Conservation (phyloP, 2,329 filamentous ascomycete species). For the Elsinoe fawcettii region DNA sequence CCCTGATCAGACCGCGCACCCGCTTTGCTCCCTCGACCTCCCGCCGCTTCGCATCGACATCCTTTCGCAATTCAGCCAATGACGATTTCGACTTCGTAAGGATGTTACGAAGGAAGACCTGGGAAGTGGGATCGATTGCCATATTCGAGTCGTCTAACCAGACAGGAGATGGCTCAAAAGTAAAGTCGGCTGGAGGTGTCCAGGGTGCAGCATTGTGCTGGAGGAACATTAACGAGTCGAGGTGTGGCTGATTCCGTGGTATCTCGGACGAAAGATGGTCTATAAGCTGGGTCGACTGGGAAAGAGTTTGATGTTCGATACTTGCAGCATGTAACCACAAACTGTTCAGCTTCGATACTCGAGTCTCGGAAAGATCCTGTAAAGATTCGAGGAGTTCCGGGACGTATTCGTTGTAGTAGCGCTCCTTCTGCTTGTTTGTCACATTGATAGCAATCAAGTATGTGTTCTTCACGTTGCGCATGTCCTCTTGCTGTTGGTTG, state of each 20-base stretch:
- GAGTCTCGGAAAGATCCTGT: conserved; percentile 87
- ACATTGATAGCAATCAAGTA: conserved; percentile 95
- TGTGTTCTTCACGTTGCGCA: conserved; percentile 98
- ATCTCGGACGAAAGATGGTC: conserved; percentile 72
- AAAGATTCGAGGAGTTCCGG: conserved; percentile 62
- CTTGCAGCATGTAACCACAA: conserved; percentile 75
- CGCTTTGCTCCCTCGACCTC: conserved; percentile 75
- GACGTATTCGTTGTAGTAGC: conserved; percentile 94
- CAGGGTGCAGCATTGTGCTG: conserved; percentile 75
- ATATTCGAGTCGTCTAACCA: conserved; percentile 93
- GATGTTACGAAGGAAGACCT: conserved; percentile 85
- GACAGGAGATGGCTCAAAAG: conserved; percentile 88
- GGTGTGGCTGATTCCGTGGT: conserved; percentile 72
- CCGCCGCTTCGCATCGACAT: conserved; percentile 75
- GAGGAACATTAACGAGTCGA: conserved; percentile 98
- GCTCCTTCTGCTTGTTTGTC: conserved; percentile 94
- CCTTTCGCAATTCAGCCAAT: conserved; percentile 68
- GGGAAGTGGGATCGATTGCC: conserved; percentile 77
- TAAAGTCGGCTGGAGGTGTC: conserved; percentile 76
- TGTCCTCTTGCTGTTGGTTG: conserved; percentile 84
- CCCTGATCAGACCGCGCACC: conserved; percentile 65
- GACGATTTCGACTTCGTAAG: conserved; percentile 83
- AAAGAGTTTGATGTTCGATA: conserved; percentile 72
- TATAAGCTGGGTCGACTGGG: conserved; percentile 64
- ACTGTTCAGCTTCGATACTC: conserved; percentile 72